Percentiles rank a stretch among this genome's conserved stretches.
Evolutionary conservation across 345 rosid genomes (phyloP).

Genomic region (Euphorbia lathyris): DNA sequence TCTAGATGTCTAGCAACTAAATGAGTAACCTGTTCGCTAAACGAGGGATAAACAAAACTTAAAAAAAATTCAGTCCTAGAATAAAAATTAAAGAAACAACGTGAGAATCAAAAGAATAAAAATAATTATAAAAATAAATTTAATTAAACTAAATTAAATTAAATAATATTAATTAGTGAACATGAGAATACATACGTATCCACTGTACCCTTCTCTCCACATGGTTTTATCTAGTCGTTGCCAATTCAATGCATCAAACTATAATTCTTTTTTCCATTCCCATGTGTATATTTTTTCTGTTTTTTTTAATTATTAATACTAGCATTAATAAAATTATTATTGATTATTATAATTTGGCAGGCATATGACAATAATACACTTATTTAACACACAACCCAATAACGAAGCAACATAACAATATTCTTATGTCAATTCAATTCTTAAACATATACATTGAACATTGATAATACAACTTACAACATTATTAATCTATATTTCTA

Average conservation of each 20-base stretch:
- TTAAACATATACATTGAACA: slow-evolving; percentile 38
- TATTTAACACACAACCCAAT: neutral
- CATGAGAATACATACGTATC: neutral
- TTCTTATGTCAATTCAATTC: neutral
- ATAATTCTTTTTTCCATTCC: neutral
- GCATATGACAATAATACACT: neutral
- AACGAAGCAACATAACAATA: slow-evolving; percentile 22
- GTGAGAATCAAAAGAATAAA: slow-evolving; percentile 3
- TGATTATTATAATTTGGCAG: neutral
- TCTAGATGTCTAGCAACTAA: too few species aligned
- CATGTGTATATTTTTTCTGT: neutral
- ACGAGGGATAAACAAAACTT: too few species aligned
- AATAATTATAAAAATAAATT: neutral
- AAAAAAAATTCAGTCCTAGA: too few species aligned
- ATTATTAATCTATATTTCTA: too few species aligned
- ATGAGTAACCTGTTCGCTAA: too few species aligned
- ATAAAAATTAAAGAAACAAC: neutral
- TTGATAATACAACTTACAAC: slow-evolving; percentile 4
- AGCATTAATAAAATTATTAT: neutral
- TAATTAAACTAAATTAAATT: neutral
- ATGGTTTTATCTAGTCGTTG: slow-evolving; percentile 18
- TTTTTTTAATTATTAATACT: neutral
- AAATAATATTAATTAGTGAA: neutral
- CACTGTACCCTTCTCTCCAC: slow-evolving; percentile 12
- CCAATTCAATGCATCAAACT: slow-evolving; percentile 38